phyloP scores from a whole-genome alignment of 2,329 filamentous ascomycete genomes.

The Pseudopyricularia cyperi region DNA sequence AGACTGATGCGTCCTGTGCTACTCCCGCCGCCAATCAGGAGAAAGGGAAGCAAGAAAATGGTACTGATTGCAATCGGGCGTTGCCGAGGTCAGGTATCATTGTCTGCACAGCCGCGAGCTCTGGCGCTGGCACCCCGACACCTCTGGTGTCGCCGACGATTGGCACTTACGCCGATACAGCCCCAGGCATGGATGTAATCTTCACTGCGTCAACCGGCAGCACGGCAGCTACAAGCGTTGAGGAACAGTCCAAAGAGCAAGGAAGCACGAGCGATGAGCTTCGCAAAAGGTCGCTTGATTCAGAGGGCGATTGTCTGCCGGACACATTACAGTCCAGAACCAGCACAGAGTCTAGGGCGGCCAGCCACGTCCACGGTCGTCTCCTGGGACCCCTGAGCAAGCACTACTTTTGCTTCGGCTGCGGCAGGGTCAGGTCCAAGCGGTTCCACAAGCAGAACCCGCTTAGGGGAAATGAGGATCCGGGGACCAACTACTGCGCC shows the following conservation, averaged over 20 bases:
- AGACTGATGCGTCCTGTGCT: not conserved
- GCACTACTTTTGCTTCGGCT: slow-evolving; percentile 28
- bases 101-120: not conserved
- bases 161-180: not conserved
- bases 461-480: slow-evolving; percentile 15
- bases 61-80: not conserved
- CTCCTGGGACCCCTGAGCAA: slow-evolving; percentile 1
- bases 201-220: not conserved
- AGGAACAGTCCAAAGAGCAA: too few relatives aligned
- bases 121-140: not conserved
- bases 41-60: not conserved
- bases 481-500: slow-evolving; percentile 19
- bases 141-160: not conserved
- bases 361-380: not conserved
- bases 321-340: not conserved
- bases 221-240: not conserved
- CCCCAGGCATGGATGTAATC: not conserved
- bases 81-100: not conserved
- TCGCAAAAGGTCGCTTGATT: not conserved
- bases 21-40: not conserved
- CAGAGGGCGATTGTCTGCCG: not conserved
- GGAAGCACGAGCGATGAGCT: not conserved
- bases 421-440: slow-evolving; percentile 24
- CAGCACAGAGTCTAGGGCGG: not conserved
- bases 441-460: slow-evolving; percentile 23